Evolutionary conservation across 2,329 filamentous ascomycete genomes (phyloP), one percentile per base, ranked within the genome.

Genomic region (Herpotrichia juniperi): DNA sequence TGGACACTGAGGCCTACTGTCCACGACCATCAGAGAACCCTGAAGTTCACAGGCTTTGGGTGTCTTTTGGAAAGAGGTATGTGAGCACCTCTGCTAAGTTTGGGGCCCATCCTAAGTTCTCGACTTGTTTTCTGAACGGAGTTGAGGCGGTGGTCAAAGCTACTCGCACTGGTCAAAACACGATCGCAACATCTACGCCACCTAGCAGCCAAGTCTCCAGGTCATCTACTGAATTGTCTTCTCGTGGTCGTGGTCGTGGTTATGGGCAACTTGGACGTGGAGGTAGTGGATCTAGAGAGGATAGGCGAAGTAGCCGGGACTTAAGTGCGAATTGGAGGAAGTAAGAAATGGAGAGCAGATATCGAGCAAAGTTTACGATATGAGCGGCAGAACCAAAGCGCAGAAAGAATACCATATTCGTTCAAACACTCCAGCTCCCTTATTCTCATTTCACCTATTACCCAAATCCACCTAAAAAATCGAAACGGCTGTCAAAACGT

Each of bases 221-320:
- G n/a, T 22, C 16, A 21, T 22, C 16, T 42, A 5, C 39, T 42
- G 11, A 42, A 21, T 42, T 25, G 16, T 42, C 39, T 42, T 42
- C 39, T 42, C 39, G 39, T 42, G 39, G 22, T 42, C 39, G 39
- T 42, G 39, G 39, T 22, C 39, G 39, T 42, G n/a, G 39, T 42
- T 22, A 42, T 42, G 22, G 22, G 22, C 39, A 42, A 42, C 17
- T 42, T 42, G 39, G 22, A 42, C 39, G 39, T 42, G 22, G 39
- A 25, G 39, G 8, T 42, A 42, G 39, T 42, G 22, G 39, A 42
- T 42, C 39, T 42, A 22, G 22, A n/a, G 39, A 42, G 16, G 39
- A 42, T 21, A 42, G n/a, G 39, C 39, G 39, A 42, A 42, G 39
- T 42, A 42, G 39, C 22, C 39, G 39, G 39, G 39, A 42, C 39